Evolutionary conservation across 2,329 filamentous ascomycete genomes (phyloP).

Genomic region (Aaosphaeria pasadenensis): DNA sequence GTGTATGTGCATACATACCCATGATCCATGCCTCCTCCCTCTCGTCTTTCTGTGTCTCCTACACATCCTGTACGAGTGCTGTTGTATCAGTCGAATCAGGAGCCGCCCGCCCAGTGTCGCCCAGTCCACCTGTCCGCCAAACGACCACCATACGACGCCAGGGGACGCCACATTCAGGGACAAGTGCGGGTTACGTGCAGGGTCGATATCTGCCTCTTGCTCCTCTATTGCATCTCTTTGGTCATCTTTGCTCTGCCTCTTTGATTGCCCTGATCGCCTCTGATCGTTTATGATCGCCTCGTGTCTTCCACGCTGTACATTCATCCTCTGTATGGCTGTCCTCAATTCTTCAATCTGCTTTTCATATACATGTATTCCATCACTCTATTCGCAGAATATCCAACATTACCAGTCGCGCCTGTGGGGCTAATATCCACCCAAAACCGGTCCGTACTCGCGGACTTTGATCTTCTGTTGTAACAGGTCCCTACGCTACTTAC

Average conservation of each 20-base stretch:
- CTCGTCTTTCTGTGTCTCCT: no score
- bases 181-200: conserved; percentile 28
- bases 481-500: conserved; percentile 1
- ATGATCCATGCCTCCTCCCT: no score
- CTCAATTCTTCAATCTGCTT: conserved; percentile 2
- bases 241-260: conserved; percentile 11
- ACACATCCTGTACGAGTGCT: no score
- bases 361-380: conserved; percentile 6
- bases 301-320: not conserved
- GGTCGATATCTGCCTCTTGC: conserved; percentile 8
- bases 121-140: conserved; percentile 20
- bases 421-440: conserved; percentile 24
- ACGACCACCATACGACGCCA: conserved; percentile 18
- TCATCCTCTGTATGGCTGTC: conserved; percentile 3
- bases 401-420: conserved; percentile 31
- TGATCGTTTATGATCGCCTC: not conserved
- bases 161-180: conserved; percentile 30
- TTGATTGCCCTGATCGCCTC: conserved; percentile 6
- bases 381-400: conserved; percentile 22
- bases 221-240: conserved; percentile 16
- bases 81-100: no score
- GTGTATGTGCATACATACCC: no score
- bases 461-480: conserved; percentile 2
- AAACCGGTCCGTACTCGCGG: conserved; percentile 20
- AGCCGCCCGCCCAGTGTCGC: not conserved